Conservation (phyloP, 1,284 basidiomycete species). For the Leccinum solheimii region DNA sequence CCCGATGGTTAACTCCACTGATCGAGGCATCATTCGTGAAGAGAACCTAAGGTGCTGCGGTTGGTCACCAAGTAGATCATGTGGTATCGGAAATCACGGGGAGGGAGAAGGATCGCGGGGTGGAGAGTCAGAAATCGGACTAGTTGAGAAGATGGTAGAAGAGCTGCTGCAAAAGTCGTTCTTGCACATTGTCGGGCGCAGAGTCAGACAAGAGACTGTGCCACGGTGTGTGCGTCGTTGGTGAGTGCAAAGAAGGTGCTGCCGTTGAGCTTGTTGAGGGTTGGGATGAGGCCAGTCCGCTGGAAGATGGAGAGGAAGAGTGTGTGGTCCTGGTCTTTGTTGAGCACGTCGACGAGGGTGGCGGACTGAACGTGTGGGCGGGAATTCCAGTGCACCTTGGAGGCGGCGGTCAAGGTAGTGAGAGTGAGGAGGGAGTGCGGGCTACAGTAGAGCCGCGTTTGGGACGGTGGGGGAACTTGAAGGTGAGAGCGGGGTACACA, state of each 20-base stretch:
- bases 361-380: conserved; percentile 37
- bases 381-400: conserved; percentile 36
- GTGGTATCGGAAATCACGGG: conserved; percentile 83
- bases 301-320: conserved; percentile 83
- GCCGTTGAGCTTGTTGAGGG: conserved; percentile 81
- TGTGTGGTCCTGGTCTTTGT: conserved; percentile 74
- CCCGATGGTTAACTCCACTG: conserved; percentile 81
- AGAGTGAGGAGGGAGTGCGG: conserved; percentile 40
- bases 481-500: neutral
- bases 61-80: conserved; percentile 78
- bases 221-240: conserved; percentile 76
- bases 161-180: conserved; percentile 84
- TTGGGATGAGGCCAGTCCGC: conserved; percentile 85
- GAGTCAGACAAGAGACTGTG: conserved; percentile 43
- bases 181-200: conserved; percentile 79
- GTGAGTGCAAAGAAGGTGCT: conserved; percentile 94
- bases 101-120: conserved; percentile 68
- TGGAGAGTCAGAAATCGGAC: conserved; percentile 55
- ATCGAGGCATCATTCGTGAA: conserved; percentile 77
- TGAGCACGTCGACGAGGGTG: conserved; percentile 76
- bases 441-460: conserved; percentile 40
- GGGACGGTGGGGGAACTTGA: neutral
- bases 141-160: conserved; percentile 96
- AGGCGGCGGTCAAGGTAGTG: conserved; percentile 27
- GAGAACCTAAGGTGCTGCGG: conserved; percentile 80